These are phyloP conservation scores for Xylariaceae sp. DNA, from an alignment of 2,329 filamentous ascomycete genomes.

Conservation along the genomic window DNA sequence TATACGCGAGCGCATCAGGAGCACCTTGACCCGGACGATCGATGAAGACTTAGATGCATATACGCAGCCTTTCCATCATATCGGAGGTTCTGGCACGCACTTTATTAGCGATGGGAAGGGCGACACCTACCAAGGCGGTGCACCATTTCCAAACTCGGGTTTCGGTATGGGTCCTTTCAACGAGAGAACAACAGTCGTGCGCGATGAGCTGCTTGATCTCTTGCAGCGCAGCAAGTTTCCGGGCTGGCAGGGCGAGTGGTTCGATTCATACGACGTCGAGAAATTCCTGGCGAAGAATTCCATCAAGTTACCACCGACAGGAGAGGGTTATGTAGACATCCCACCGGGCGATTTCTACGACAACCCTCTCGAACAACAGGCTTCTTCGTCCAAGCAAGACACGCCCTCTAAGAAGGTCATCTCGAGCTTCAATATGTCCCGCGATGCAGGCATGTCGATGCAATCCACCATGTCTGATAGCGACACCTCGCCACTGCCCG, in stretches of 20 bases:
- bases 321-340: slow-evolving; percentile 56
- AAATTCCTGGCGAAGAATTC: slow-evolving; percentile 62
- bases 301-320: slow-evolving; percentile 60
- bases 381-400: background rate
- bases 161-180: slow-evolving; percentile 48
- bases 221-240: slow-evolving; percentile 50
- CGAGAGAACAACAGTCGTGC: slow-evolving; percentile 34
- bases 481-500: slow-evolving; percentile 8
- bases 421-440: background rate
- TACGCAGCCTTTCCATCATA: slow-evolving; percentile 56
- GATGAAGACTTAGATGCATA: slow-evolving; percentile 51
- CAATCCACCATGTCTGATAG: slow-evolving; percentile 2
- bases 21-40: slow-evolving; percentile 30
- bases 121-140: slow-evolving; percentile 20
- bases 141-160: slow-evolving; percentile 25
- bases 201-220: slow-evolving; percentile 40
- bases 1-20: slow-evolving; percentile 40
- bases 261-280: slow-evolving; percentile 72
- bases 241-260: slow-evolving; percentile 69
- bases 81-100: slow-evolving; percentile 65
- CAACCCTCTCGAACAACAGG: slow-evolving; percentile 3
- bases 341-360: slow-evolving; percentile 39
- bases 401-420: background rate
- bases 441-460: background rate
- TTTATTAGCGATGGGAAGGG: slow-evolving; percentile 39